Evolutionary conservation across 192 early-diverging fungal genomes (phyloP).

Genomic region (Gonapodya prolifera): DNA sequence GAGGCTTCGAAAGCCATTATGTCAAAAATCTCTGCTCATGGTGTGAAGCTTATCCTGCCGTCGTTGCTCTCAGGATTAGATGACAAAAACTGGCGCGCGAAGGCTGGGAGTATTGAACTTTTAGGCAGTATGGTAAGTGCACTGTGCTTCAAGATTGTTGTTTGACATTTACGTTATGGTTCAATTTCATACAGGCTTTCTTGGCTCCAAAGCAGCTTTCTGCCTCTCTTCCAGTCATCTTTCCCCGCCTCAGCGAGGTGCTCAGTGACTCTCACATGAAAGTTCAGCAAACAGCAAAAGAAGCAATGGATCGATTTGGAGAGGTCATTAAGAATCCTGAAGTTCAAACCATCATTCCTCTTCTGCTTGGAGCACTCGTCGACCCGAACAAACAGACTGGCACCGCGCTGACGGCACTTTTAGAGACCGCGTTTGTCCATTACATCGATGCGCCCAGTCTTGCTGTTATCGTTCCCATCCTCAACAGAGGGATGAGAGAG

Average conservation of each 20-base stretch:
- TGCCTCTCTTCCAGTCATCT: constrained; percentile 73
- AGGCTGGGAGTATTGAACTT: constrained; percentile 89
- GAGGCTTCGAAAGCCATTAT: constrained; percentile 88
- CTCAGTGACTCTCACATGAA: constrained; percentile 85
- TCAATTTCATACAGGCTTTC: constrained; percentile 35
- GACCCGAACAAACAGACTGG: constrained; percentile 82
- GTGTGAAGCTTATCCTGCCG: constrained; percentile 92
- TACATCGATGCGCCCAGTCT: constrained; percentile 96
- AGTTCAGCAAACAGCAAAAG: constrained; percentile 75
- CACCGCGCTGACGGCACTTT: constrained; percentile 64
- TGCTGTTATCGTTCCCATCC: constrained; percentile 87
- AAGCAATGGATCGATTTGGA: constrained; percentile 77
- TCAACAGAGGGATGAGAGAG: constrained; percentile 82
- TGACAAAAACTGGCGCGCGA: constrained; percentile 90
- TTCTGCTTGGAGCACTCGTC: constrained; percentile 67
- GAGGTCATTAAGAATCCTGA: constrained; percentile 97
- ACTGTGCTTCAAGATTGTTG: too few relatives aligned
- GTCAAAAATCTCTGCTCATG: constrained; percentile 86
- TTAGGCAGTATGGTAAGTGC: constrained; percentile 63
- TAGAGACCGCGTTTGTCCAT: constrained; percentile 93
- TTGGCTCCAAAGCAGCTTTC: constrained; percentile 92
- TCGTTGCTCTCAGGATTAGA: constrained; percentile 74
- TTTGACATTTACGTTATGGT: too few relatives aligned
- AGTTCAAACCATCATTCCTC: constrained; percentile 82
- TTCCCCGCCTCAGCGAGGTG: constrained; percentile 84